Base-by-base conservation (phyloP, 257 asterid species). In the Salvia rosmarinus region DNA sequence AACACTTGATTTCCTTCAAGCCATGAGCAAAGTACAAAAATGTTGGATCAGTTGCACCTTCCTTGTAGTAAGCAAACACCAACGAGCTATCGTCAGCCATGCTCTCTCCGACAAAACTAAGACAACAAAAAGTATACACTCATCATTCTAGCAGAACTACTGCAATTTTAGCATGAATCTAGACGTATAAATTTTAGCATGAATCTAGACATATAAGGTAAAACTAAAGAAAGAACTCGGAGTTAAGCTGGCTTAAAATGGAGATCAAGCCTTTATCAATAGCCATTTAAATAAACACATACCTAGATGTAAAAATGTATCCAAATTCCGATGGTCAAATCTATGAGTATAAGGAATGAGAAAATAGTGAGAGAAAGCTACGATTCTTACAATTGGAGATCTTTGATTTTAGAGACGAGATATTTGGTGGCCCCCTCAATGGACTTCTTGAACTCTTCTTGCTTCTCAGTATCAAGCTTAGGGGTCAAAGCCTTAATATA, bases 1-100 rank as follows among this genome's bases (percentile, higher is more conserved):
- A 93, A 63, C 98, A 93, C 84, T 90, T 90, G 73, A 93, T 61
- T 74, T 93, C 98, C 85, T 92, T 87, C 83, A 92, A 70, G 37
- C 96, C 96, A 67, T 82, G 83, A 10, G 80, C 91, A 12, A 92
- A 66, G 80, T 87, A 92, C 69, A 92, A 55, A 85, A 92, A 92
- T 17, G 98, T 92, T 3, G 98, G 96, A 69, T 92, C 89, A 7
- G 81, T 50, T 1, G 98, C 85, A 13, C 95, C 98, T 0, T 93
- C 98, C 82, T 86, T 87, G 87, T 90, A 90, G 85, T 90, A 93
- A 3, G 96, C 96, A n/a, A 93, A 86, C 47, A 93, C 98, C 54
- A 90, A 8, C 32, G 85, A 68, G 79, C 83, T 13, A 11, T 90
- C 96, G 2, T 93, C 98, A 0, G 9, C 54, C 98, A 92, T 90